Evolutionary conservation across 345 rosid species (phyloP), one percentile per base, ranked within the genome.

Genomic region (Atalantia buxifolia): DNA sequence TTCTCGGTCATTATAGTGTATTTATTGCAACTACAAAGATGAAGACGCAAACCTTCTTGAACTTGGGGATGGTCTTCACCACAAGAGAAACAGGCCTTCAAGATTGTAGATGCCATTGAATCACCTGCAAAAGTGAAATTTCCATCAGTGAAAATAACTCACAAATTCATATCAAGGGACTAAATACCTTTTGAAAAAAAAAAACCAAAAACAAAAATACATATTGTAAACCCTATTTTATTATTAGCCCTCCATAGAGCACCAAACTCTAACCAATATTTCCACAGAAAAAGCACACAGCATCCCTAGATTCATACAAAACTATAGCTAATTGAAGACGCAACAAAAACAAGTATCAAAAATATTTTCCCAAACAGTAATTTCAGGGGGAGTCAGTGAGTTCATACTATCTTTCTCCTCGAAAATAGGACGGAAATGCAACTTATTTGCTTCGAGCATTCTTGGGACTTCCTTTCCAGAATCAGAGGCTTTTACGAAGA

Each of bases 401-500:
- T 50, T 30, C 74, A 78, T 88, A 92, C 95, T 84, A 78, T 89
- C 90, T 87, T 89, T 89, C 71, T 81, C 87, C 1, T 85, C 74
- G 62, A 82, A 81, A 80, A 92, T 84, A 33, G 97, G 97, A 72
- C 94, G 97, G 78, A 91, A 91, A 87, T 90, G 95, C 84, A 96
- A 74, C 69, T 92, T 96, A 83, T 94, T 92, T 79, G 95, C 99
- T 89, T 94, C 98, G 66, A 96, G 97, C 99, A 96, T 94, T 86
- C 95, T 90, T 53, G 97, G 99, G 83, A 94, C 95, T 83, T 96
- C 98, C 87, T 87, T 91, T 19, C 99, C 99, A 66, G 94, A 88
- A 69, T 91, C 97, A 2, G 98, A 96, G 77, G 98, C 99, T 89
- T 86, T 90, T 66, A 89, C 71, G 81, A 96, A 96, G 62, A 89